These are phyloP conservation scores for Hymenoscyphus fraxineus DNA, from an alignment of 2,329 filamentous ascomycete species.

Conservation along the genomic window DNA sequence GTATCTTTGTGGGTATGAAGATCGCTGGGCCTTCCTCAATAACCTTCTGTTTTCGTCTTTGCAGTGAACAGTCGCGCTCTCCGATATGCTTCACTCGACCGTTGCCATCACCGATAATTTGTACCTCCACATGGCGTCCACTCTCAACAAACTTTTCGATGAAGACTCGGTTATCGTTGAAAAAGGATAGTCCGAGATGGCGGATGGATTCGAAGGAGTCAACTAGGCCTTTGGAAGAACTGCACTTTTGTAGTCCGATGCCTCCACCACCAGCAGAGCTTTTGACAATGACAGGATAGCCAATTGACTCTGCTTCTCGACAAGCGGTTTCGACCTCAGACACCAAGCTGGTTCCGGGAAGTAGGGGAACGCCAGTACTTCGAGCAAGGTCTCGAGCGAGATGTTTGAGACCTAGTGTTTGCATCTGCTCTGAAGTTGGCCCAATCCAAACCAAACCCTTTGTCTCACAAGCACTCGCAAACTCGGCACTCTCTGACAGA, in stretches of 20 bases:
- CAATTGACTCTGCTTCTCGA: constrained; percentile 31
- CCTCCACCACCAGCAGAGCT: constrained; percentile 50
- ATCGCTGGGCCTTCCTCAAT: constrained; percentile 67
- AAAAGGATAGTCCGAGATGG: constrained; percentile 41
- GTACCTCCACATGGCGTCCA: constrained; percentile 63
- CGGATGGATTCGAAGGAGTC: constrained; percentile 45
- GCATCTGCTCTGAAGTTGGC: constrained; percentile 39
- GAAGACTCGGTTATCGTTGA: constrained; percentile 51
- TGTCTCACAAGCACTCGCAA: constrained; percentile 49
- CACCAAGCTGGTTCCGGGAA: constrained; percentile 62
- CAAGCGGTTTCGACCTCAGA: constrained; percentile 52
- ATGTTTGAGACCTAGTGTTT: constrained; percentile 41
- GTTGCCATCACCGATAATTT: constrained; percentile 62
- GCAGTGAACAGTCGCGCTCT: constrained; percentile 65
- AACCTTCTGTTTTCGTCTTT: constrained; percentile 66
- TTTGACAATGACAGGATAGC: constrained; percentile 33
- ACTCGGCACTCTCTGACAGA: constrained; percentile 59
- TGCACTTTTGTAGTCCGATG: constrained; percentile 57
- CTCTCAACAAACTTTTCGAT: constrained; percentile 48
- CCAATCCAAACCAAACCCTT: constrained; percentile 59
- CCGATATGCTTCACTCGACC: constrained; percentile 53
- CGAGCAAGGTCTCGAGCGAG: constrained; percentile 58
- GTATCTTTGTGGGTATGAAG: constrained; percentile 43
- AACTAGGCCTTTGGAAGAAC: constrained; percentile 45
- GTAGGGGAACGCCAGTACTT: constrained; percentile 62